A percentile compares a stretch with the other conserved stretches of the same genome.
phyloP scores from a whole-genome alignment of 768 basidiomycete genomes.

The Lyophyllum decastes region DNA sequence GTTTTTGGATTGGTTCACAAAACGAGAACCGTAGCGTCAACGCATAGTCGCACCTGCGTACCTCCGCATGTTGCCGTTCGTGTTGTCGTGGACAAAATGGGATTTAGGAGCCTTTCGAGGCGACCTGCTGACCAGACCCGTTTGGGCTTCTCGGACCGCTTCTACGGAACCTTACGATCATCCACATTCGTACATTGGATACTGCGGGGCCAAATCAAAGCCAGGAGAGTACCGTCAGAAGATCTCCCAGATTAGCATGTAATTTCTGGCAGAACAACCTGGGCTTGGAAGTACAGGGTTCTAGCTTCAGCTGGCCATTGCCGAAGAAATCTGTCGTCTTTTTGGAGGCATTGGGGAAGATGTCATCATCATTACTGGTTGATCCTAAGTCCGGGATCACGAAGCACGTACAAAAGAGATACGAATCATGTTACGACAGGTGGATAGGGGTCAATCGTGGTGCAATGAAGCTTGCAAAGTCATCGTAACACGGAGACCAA shows the following conservation, averaged over 20 bases:
- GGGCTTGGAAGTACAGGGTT: not conserved
- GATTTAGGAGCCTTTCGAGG: not conserved
- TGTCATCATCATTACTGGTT: not conserved
- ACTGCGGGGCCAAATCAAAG: not conserved
- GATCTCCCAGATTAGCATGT: not conserved
- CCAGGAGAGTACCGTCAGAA: constrained; percentile 2
- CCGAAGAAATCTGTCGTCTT: not conserved
- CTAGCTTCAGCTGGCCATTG: not conserved
- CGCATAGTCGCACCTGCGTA: not conserved
- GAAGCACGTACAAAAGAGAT: not conserved
- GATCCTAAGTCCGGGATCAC: not conserved
- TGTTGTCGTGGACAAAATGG: constrained; percentile 1
- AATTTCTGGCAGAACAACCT: not conserved
- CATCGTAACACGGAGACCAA: not conserved
- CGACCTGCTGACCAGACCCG: constrained; percentile 12
- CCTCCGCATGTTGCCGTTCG: not conserved
- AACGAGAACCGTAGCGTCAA: constrained; percentile 3
- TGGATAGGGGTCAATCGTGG: not conserved
- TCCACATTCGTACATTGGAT: not conserved
- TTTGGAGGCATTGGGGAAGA: not conserved
- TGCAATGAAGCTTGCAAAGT: not conserved
- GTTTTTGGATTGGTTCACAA: not conserved
- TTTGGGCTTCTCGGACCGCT: not conserved
- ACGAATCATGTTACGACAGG: not conserved
- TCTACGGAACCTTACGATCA: not conserved